Conservation (phyloP, 2,329 filamentous ascomycete genomes). For the Fusarium hostae region DNA sequence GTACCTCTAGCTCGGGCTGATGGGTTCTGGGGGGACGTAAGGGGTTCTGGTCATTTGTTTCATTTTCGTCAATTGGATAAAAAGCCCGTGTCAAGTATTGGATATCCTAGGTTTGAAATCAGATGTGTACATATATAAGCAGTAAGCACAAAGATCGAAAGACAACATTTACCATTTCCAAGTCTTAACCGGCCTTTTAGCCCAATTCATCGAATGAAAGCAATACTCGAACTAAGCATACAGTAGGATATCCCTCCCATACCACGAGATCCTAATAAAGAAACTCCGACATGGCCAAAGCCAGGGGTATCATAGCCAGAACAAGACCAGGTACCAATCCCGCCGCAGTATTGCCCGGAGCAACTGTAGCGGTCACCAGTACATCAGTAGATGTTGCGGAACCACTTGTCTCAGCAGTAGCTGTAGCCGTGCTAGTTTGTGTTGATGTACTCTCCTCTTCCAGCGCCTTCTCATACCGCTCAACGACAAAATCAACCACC, state of each 20-base stretch:
- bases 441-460: slow-evolving; percentile 7
- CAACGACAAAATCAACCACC: slow-evolving; percentile 51
- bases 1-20: background rate
- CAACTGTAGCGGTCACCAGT: slow-evolving; percentile 1
- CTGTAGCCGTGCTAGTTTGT: slow-evolving; percentile 1
- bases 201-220: background rate
- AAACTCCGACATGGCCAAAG: slow-evolving; percentile 4
- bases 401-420: slow-evolving; percentile 10
- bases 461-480: slow-evolving; percentile 45
- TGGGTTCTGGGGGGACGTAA: background rate
- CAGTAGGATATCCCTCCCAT: background rate
- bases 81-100: rapidly evolving
- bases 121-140: background rate
- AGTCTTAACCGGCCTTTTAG: no score
- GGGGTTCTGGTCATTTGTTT: background rate
- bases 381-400: slow-evolving; percentile 1
- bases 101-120: background rate
- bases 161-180: background rate
- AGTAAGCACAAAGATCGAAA: background rate
- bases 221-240: background rate
- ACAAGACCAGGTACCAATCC: slow-evolving; percentile 16
- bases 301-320: slow-evolving; percentile 9
- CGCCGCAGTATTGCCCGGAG: slow-evolving; percentile 22
- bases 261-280: background rate
- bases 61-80: background rate